Conservation (phyloP, 169 alveolate genomes). For the Cryptosporidium tyzzeri region DNA sequence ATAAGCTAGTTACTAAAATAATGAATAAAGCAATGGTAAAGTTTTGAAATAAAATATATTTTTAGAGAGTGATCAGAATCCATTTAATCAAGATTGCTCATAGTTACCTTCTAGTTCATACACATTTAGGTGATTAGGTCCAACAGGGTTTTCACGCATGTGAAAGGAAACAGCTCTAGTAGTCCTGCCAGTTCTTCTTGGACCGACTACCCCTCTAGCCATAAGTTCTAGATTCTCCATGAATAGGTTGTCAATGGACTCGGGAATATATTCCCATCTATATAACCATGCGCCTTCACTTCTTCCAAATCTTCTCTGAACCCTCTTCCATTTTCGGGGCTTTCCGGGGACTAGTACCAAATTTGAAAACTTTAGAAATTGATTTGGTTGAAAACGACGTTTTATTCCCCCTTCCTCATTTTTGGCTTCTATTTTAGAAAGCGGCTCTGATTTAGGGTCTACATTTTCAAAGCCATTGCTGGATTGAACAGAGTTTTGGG, state of each 20-base stretch:
- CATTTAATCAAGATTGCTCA: conserved; percentile 17
- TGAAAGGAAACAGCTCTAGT: conserved; percentile 75
- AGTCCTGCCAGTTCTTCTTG: conserved; percentile 73
- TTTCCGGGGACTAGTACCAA: conserved; percentile 58
- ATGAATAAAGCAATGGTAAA: not conserved
- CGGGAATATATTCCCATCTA: conserved; percentile 74
- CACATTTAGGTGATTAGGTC: conserved; percentile 8
- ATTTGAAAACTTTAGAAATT: conserved; percentile 67
- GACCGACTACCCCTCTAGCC: conserved; percentile 73
- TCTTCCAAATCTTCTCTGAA: conserved; percentile 66
- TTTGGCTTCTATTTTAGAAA: conserved; percentile 16
- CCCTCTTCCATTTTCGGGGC: conserved; percentile 72
- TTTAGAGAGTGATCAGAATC: not conserved
- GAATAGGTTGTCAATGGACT: conserved; percentile 46
- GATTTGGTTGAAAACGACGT: conserved; percentile 72
- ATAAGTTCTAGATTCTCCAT: conserved; percentile 66
- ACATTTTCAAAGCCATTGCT: not conserved
- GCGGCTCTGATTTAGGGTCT: not conserved
- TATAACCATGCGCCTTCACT: conserved; percentile 68
- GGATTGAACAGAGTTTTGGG: not conserved
- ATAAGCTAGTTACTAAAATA: not conserved
- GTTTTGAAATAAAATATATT: not conserved
- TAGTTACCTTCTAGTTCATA: conserved; percentile 46
- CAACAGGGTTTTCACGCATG: conserved; percentile 35
- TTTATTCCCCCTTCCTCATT: conserved; percentile 17